Percentiles rank a stretch among this genome's conserved stretches.
Conservation (phyloP, 805 yeast genomes). For the Monosporozyma yasuniensis region DNA sequence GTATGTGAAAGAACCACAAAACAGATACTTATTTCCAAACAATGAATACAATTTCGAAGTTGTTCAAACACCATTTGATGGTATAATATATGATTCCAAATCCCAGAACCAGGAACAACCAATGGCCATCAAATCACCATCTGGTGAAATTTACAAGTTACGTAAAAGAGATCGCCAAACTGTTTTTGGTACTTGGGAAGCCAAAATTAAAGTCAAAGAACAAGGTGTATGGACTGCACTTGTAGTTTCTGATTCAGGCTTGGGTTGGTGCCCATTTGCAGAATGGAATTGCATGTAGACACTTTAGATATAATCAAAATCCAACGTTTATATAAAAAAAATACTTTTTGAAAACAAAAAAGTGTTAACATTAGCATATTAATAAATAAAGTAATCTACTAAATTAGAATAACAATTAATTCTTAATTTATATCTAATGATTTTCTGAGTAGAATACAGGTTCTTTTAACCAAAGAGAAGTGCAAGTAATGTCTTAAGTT, state of each 20-base stretch:
- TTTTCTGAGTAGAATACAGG: too few species aligned
- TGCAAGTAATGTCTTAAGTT: too few species aligned
- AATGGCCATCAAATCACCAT: conserved; percentile 73
- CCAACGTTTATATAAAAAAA: not conserved
- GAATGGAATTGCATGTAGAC: conserved; percentile 67
- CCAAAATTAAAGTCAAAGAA: conserved; percentile 56
- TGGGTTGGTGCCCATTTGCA: conserved; percentile 80
- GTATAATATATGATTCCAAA: conserved; percentile 30
- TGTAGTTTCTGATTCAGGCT: conserved; percentile 66
- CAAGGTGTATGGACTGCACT: conserved; percentile 77
- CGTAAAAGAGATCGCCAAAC: conserved; percentile 38
- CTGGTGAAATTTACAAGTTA: conserved; percentile 65
- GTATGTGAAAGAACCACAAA: conserved; percentile 81
- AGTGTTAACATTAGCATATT: not conserved
- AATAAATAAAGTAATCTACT: not conserved
- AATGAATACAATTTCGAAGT: conserved; percentile 59
- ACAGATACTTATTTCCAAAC: conserved; percentile 45
- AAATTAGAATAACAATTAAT: too few species aligned
- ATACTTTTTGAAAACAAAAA: not conserved
- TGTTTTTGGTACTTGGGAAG: conserved; percentile 50
- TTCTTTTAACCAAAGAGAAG: too few species aligned
- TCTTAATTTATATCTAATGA: too few species aligned
- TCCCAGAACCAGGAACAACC: conserved; percentile 37
- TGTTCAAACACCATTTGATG: conserved; percentile 51
- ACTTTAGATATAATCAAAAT: not conserved